Conservation (phyloP, 495 filamentous ascomycete genomes). For the Penicillium flavigenum region DNA sequence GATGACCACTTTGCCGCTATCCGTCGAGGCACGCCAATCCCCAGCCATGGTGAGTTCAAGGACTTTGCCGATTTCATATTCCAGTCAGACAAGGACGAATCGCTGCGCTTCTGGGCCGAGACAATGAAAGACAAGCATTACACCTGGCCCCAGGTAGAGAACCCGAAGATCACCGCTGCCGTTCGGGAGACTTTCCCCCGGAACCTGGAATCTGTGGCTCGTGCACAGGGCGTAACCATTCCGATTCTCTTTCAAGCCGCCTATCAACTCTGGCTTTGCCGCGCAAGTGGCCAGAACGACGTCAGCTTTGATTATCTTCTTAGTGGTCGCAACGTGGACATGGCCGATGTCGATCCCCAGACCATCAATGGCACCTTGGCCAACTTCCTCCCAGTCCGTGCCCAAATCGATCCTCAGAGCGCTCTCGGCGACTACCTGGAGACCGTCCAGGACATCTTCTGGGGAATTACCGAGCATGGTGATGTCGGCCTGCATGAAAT, state of each 20-base stretch:
- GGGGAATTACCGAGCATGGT: slow-evolving; percentile 22
- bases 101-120: slow-evolving; percentile 18
- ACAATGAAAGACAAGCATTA: slow-evolving; percentile 10
- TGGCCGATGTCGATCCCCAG: slow-evolving; percentile 22
- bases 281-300: slow-evolving; percentile 6
- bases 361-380: slow-evolving; percentile 25
- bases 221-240: slow-evolving; percentile 10
- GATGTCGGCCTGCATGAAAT: slow-evolving; percentile 20
- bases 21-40: slow-evolving; percentile 7
- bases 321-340: slow-evolving; percentile 25
- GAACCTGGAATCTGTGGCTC: slow-evolving; percentile 10
- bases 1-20: slow-evolving; percentile 23
- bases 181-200: background rate
- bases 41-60: slow-evolving; percentile 14
- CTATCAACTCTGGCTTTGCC: slow-evolving; percentile 15
- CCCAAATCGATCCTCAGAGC: slow-evolving; percentile 3
- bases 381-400: slow-evolving; percentile 26
- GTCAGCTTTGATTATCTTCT: slow-evolving; percentile 25
- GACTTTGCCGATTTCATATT: slow-evolving; percentile 20
- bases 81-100: slow-evolving; percentile 4
- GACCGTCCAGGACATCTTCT: slow-evolving; percentile 18
- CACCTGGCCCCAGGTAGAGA: slow-evolving; percentile 8
- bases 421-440: slow-evolving; percentile 12
- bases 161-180: background rate
- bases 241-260: slow-evolving; percentile 25